These are phyloP conservation scores for Penicillium occitanis DNA, from an alignment of 2,329 filamentous ascomycete genomes.

Conservation along the genomic window DNA sequence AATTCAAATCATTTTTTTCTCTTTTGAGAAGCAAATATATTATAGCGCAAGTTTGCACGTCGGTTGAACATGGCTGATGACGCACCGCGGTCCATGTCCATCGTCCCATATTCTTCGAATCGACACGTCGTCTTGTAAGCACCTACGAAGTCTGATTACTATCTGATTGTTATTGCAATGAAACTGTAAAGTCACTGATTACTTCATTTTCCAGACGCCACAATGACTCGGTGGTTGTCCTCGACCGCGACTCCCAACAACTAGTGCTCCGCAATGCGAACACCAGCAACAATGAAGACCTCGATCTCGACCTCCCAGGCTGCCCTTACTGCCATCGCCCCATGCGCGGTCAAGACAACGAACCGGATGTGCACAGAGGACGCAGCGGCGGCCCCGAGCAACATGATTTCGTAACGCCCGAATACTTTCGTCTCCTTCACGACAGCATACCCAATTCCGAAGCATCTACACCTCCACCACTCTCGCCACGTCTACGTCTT, in stretches of 20 bases:
- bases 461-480: constrained; percentile 46
- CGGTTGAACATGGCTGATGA: constrained; percentile 35
- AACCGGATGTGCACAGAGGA: constrained; percentile 35
- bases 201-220: constrained; percentile 65
- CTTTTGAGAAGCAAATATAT: constrained; percentile 13
- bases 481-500: constrained; percentile 49
- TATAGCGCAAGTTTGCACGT: neutral
- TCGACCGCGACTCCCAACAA: constrained; percentile 79
- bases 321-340: constrained; percentile 92
- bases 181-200: constrained; percentile 16
- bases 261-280: constrained; percentile 73
- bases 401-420: constrained; percentile 78
- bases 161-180: neutral
- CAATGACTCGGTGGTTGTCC: constrained; percentile 87
- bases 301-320: constrained; percentile 54
- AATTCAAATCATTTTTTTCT: constrained; percentile 12
- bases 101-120: constrained; percentile 45
- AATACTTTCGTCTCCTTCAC: constrained; percentile 93
- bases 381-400: constrained; percentile 29
- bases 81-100: constrained; percentile 38
- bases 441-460: constrained; percentile 55
- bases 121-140: constrained; percentile 48
- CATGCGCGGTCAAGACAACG: constrained; percentile 53
- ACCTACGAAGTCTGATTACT: neutral
- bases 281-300: constrained; percentile 32